Base-by-base conservation (phyloP, 2,329 filamentous ascomycete genomes). In the Talaromyces sp. region DNA sequence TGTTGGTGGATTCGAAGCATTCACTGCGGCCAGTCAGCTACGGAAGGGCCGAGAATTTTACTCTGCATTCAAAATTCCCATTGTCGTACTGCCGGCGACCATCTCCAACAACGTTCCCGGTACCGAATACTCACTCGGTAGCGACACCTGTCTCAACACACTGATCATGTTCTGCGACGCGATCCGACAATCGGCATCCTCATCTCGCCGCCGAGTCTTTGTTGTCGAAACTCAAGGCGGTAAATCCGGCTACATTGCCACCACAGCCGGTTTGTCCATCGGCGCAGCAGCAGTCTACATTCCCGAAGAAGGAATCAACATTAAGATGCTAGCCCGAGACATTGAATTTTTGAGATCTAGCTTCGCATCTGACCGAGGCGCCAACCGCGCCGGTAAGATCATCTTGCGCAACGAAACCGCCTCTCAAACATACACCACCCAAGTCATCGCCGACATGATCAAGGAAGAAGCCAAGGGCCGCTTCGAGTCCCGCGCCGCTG, bases 31-130 rank as follows among this genome's bases (percentile, higher is more conserved):
- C 38, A 92, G 91, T 53, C 91, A 98, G 78, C 85, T 99, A 67
- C 89, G 93, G 70, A 88, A 91, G 80, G 93, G 90, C 15, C 86
- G 93, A 64, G 85, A 88, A 40, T 80, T 91, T 67, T 97, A 91
- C 79, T 88, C 91, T 11, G 89, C 91, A 1, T 91, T 99, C 75
- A 93, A 92, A 78, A 97, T 99, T 69, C 95, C 95, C 22, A 92
- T 98, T 84, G 86, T 90, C 62, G 85, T 97, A 49, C 84, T 99
- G 29, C 95, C 95, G 0, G 95, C 95, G n/a, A 99, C 95, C 10
- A 94, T 99, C 71, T 97, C 92, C 70, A 99, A 99, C 84, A 99
- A 99, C 77, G 95, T 99, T 4, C 95, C 95, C 0, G 95, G 95
- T 45, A 97, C 94, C 0, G 95, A 99, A 79, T 98, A 97, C 82